Conservation (phyloP, 1,139 yeast species). For the Debaryomyces sp. region DNA sequence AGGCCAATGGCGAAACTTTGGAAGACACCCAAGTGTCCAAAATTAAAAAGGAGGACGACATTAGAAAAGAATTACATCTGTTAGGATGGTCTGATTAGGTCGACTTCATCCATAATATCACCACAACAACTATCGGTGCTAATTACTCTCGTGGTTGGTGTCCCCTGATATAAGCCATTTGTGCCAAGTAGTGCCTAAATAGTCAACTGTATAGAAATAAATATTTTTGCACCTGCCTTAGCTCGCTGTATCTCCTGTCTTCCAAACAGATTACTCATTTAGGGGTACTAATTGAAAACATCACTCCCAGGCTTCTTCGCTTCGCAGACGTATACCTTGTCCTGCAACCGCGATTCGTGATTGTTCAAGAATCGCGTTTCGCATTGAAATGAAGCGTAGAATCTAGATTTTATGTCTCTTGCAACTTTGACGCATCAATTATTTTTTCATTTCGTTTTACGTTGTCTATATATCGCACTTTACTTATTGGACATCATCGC, state of each 20-base stretch:
- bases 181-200: neutral
- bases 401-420: neutral
- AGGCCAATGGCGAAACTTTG: slow-evolving; percentile 78
- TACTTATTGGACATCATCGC: neutral
- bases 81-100: slow-evolving; percentile 67
- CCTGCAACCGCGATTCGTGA: neutral
- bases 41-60: slow-evolving; percentile 81
- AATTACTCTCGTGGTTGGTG: neutral
- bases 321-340: neutral
- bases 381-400: slow-evolving; percentile 1
- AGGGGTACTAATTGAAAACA: slow-evolving; percentile 4
- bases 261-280: neutral
- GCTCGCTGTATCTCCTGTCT: neutral
- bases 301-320: neutral
- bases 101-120: neutral
- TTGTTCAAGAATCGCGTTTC: slow-evolving; percentile 2
- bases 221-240: neutral
- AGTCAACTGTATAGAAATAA: slow-evolving; percentile 5
- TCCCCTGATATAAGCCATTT: neutral
- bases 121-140: neutral
- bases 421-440: neutral
- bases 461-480: neutral
- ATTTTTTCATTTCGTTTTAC: neutral
- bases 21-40: slow-evolving; percentile 94
- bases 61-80: slow-evolving; percentile 67